Evolutionary conservation across 345 rosid genomes (phyloP).

Genomic region (Salix koriyanagi): DNA sequence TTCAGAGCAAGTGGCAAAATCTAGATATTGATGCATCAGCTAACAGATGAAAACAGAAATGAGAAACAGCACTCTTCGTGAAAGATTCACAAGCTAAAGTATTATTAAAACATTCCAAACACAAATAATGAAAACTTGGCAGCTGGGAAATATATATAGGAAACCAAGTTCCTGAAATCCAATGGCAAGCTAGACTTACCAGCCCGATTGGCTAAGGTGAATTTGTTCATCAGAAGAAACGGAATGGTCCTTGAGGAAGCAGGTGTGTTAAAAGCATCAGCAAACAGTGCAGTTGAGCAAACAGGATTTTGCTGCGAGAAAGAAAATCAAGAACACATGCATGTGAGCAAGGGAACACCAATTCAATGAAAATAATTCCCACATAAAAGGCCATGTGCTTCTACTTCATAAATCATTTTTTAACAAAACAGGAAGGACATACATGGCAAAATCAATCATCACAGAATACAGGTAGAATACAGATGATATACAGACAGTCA

Average conservation of each 20-base stretch:
- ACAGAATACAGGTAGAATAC: background rate
- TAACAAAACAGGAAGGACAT: background rate
- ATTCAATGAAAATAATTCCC: background rate
- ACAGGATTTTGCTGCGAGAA: slow-evolving; percentile 33
- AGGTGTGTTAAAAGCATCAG: slow-evolving; percentile 31
- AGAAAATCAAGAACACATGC: background rate
- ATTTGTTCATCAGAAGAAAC: slow-evolving; percentile 23
- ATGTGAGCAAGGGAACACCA: background rate
- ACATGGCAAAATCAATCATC: background rate
- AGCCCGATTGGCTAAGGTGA: slow-evolving; percentile 32
- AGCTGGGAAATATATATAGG: background rate
- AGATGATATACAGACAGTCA: background rate
- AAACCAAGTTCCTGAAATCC: background rate
- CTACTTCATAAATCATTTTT: background rate
- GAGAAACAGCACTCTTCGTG: background rate
- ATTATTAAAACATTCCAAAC: background rate
- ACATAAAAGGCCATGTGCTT: background rate
- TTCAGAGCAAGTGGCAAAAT: background rate
- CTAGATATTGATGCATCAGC: background rate
- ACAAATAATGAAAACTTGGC: background rate
- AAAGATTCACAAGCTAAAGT: background rate
- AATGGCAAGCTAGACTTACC: slow-evolving; percentile 27
- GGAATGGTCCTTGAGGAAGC: slow-evolving; percentile 16
- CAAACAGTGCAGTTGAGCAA: slow-evolving; percentile 23
- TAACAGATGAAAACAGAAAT: background rate